Evolutionary conservation across 805 yeast species (phyloP), one percentile per base, ranked within the genome.

Genomic region (Wickerhamomyces rabaulensis): DNA sequence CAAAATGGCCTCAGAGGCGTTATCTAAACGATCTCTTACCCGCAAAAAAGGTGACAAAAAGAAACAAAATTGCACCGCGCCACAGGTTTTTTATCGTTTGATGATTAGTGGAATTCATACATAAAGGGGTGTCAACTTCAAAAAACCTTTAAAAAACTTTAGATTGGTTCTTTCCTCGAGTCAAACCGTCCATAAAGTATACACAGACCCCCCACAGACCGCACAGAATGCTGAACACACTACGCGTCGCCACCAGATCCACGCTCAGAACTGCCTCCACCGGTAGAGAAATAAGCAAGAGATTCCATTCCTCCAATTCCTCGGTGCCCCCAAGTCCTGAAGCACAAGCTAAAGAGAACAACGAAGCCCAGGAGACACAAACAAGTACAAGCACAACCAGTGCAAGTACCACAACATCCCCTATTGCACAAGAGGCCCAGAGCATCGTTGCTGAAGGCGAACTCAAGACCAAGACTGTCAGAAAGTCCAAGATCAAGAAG

Each of bases 321-420:
- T 36, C 39, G 8, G 39, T 19, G 23, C 23, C 39, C 19, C 23
- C 23, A 36, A 36, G n/a, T 36, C 36, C 21, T 17, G 40, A 35
- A 16, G 46, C 45, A 25, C 48, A 44, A 26, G 5, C 39, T 2
- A 48, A 42, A 19, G 48, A 48, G 9, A 39, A 17, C 17, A 39
- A 13, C 9, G 50, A 47, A 21, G 43, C 42, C 8, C 39, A 40
- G 25, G 40, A 40, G 29, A 19, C 17, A 15, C 23, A 33, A 8
- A 25, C 33, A 19, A n/a, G 26, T 4, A 19, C 33, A 3, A 26
- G 17, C 17, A 22, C 33, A 4, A 16, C 29, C 22, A 9, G 29
- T 9, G 25, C 42, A 16, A 12, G 41, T 6, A 23, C 50, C 6
- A 40, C 37, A 25, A 13, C 44, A 4, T 23, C 37, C 16, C 21